Base-by-base conservation (phyloP, 2,329 filamentous ascomycete genomes). In the Intubia oerlemansii region DNA sequence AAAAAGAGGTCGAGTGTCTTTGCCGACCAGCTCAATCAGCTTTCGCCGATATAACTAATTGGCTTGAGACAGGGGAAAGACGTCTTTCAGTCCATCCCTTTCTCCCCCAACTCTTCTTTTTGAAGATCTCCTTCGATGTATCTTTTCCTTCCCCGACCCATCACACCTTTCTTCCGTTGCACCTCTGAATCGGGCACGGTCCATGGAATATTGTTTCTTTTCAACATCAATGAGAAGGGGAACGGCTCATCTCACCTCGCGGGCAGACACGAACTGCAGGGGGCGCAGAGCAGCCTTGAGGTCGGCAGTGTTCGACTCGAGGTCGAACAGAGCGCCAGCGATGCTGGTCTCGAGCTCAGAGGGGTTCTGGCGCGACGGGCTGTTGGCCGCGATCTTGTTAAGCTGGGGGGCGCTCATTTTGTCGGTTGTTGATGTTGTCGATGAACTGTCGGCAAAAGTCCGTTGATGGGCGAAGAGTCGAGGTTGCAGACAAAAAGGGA, bases 331-430 rank as follows among this genome's bases (percentile, higher is more conserved):
- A 63, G 88, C 88, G 62, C 75, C 78, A 56, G 88, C 88, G 57
- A 98, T 90, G 69, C 65, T 80, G 59, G 69, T 74, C 80, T 98
- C 88, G 48, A 95, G 76, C 76, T 98, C 88, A 45, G 81, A 91
- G 47, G 88, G 88, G 63, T 75, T 90, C 58, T 78, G 70, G 68
- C 81, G 73, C 62, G 85, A 93, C 47, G 85, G 77, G 76, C 80
- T 90, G 75, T 88, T 93, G 56, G 73, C 59, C 55, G 84, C 82
- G 60, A 95, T 95, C 81, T 95, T 95, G 78, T 92, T 92, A 55
- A 88, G 35, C 32, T 79, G 66, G 59, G 78, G 56, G 51, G 52
- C 50, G 54, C 54, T 62, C 67, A 72, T 72, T 50, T 32, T 36
- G 33, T 34, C 16, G 20, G 23, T 24, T 24, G 29, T 28, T 21